phyloP scores from a whole-genome alignment of 192 early-diverging fungal genomes.

The Coemansia sp. region DNA sequence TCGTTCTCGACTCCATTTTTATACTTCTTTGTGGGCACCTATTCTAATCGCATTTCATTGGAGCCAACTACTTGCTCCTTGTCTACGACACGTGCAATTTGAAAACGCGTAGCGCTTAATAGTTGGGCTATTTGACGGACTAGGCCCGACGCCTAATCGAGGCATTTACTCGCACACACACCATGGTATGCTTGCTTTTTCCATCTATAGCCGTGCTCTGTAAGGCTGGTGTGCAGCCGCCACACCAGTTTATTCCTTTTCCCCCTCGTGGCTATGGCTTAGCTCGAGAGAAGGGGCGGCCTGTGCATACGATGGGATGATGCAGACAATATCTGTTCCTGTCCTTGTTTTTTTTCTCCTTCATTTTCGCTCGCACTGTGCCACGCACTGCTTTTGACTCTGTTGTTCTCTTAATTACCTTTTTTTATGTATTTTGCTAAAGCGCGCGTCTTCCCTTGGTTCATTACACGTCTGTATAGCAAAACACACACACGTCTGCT shows the following conservation, averaged over 20 bases:
- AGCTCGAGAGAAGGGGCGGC: background rate
- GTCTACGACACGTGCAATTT: background rate
- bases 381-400: background rate
- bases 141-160: background rate
- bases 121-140: background rate
- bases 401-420: too few species aligned
- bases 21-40: background rate
- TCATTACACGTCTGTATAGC: background rate
- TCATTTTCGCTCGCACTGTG: background rate
- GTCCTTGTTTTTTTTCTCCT: background rate
- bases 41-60: background rate
- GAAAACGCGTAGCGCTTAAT: background rate
- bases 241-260: background rate
- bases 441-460: background rate
- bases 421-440: background rate
- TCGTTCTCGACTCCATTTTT: background rate
- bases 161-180: background rate
- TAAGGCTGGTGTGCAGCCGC: background rate
- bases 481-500: background rate
- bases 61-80: background rate
- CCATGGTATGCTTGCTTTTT: background rate
- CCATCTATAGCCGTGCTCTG: background rate
- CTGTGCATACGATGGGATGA: background rate
- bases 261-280: background rate
- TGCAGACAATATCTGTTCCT: background rate